phyloP scores from a whole-genome alignment of 1,284 basidiomycete genomes.

The Apiotrichum sp. region DNA sequence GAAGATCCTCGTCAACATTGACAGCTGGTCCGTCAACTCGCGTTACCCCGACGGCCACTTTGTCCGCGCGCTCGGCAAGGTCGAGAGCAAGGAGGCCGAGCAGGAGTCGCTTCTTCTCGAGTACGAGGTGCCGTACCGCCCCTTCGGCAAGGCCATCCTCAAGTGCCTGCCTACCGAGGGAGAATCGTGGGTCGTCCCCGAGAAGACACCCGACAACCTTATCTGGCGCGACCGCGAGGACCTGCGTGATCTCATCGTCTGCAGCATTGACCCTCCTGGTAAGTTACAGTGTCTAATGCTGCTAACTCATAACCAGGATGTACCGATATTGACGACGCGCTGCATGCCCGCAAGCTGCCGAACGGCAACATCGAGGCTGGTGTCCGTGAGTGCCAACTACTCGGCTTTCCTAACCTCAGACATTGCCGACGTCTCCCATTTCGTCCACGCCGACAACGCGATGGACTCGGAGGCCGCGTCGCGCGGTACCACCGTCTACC shows the following conservation, averaged over 20 bases:
- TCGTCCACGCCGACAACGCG: constrained; percentile 85
- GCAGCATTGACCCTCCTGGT: constrained; percentile 96
- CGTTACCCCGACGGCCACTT: constrained; percentile 98
- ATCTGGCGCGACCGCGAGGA: constrained; percentile 86
- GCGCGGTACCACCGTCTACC: constrained; percentile 93
- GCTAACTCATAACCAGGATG: constrained; percentile 56
- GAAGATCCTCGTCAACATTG: constrained; percentile 94
- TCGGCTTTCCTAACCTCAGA: constrained; percentile 52
- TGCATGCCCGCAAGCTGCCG: constrained; percentile 83
- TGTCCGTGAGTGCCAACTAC: constrained; percentile 68
- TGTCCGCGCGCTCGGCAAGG: constrained; percentile 83
- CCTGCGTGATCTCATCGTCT: constrained; percentile 77
- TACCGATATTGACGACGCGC: constrained; percentile 97
- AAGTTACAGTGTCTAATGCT: constrained; percentile 22
- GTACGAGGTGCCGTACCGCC: constrained; percentile 93
- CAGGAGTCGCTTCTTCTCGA: constrained; percentile 91
- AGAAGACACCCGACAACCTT: constrained; percentile 55
- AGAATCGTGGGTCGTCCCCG: constrained; percentile 87
- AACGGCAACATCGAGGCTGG: constrained; percentile 97
- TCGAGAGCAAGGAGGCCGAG: constrained; percentile 92
- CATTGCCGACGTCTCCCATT: constrained; percentile 97
- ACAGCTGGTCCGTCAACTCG: constrained; percentile 79
- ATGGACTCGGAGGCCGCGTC: constrained; percentile 97
- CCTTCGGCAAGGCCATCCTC: constrained; percentile 90
- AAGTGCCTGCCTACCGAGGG: constrained; percentile 87